phyloP scores from a whole-genome alignment of 129 eudicot species.

The Tagetes patula region DNA sequence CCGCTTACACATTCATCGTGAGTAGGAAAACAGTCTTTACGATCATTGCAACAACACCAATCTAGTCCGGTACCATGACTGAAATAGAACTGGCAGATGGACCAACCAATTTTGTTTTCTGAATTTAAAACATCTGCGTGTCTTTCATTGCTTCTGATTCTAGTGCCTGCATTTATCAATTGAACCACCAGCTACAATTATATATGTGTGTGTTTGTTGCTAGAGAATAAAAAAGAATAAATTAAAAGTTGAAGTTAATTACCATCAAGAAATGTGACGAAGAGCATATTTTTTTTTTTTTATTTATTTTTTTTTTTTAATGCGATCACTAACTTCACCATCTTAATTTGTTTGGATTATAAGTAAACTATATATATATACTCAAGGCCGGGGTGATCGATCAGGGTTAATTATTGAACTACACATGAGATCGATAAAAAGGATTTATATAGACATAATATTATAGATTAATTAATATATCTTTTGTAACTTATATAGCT shows the following conservation, averaged over 20 bases:
- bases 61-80: neutral
- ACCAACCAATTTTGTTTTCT: conserved; percentile 2
- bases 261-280: conserved; percentile 4
- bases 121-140: neutral
- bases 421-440: too few relatives aligned
- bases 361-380: neutral
- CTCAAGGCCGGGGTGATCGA: too few relatives aligned
- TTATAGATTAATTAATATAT: too few relatives aligned
- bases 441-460: too few relatives aligned
- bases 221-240: neutral
- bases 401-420: too few relatives aligned
- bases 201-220: neutral
- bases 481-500: too few relatives aligned
- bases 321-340: neutral
- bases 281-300: neutral
- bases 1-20: neutral
- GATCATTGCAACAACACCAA: conserved; percentile 17
- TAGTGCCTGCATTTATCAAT: conserved; percentile 16
- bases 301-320: too few relatives aligned
- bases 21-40: neutral
- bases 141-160: neutral
- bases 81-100: neutral
- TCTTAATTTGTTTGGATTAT: neutral
- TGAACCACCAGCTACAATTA: neutral
- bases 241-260: neutral